Conservation (phyloP, 768 basidiomycete species). For the Tylopilus subfusipes region DNA sequence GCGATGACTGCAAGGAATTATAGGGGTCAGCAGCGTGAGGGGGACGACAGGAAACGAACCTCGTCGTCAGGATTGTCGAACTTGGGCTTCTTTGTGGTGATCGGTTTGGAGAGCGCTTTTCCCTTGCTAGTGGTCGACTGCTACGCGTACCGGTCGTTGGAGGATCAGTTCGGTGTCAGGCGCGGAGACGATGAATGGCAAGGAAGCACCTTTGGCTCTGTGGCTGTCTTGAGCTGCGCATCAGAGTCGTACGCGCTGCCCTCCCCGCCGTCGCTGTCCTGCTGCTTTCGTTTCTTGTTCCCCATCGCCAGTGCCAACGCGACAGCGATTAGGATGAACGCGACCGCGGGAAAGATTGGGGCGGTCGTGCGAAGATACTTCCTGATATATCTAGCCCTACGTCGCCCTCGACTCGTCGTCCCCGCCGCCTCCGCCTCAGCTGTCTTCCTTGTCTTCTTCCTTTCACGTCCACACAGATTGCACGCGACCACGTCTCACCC, state of each 20-base stretch:
- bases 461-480: slow-evolving; percentile 5
- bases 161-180: not conserved
- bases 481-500: not conserved
- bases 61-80: slow-evolving; percentile 5
- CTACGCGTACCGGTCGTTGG: not conserved
- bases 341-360: too few species aligned
- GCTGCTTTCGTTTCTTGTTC: slow-evolving; percentile 20
- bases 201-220: slow-evolving; percentile 13
- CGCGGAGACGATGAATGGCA: not conserved
- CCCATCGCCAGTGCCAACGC: slow-evolving; percentile 4
- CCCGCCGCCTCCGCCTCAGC: not conserved
- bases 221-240: slow-evolving; percentile 1
- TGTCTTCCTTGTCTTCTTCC: slow-evolving; percentile 12
- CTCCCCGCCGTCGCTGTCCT: slow-evolving; percentile 15
- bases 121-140: slow-evolving; percentile 2
- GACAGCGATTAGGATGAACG: too few species aligned
- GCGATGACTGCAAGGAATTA: slow-evolving; percentile 11
- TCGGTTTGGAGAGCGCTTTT: slow-evolving; percentile 13
- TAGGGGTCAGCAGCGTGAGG: slow-evolving; percentile 13
- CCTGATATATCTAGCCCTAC: slow-evolving; percentile 32
- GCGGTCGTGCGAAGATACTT: slow-evolving; percentile 21
- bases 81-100: slow-evolving; percentile 39
- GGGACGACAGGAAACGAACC: slow-evolving; percentile 3
- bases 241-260: slow-evolving; percentile 19
- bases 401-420: slow-evolving; percentile 21